Conservation (phyloP, 2,329 filamentous ascomycete species). For the Pseudogymnoascus sp. region DNA sequence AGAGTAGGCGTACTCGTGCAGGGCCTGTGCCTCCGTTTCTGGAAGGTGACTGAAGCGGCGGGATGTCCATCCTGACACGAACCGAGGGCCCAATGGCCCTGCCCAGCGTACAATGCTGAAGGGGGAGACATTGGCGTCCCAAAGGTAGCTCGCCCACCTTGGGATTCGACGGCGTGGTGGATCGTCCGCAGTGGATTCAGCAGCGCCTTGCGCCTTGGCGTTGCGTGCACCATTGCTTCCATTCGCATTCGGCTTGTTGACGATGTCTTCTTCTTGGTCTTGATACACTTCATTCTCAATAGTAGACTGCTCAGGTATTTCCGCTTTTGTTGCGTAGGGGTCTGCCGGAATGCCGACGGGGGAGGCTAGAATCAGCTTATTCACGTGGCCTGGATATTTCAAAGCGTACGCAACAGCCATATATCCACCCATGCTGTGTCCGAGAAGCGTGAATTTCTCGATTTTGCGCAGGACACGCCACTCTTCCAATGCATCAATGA, state of each 20-base stretch:
- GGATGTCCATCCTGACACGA: slow-evolving; percentile 92
- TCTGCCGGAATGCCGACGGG: slow-evolving; percentile 93
- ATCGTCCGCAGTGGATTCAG: slow-evolving; percentile 26
- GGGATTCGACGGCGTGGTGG: slow-evolving; percentile 50
- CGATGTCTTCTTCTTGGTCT: slow-evolving; percentile 49
- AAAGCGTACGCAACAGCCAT: slow-evolving; percentile 90
- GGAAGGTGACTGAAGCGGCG: slow-evolving; percentile 87
- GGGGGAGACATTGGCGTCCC: slow-evolving; percentile 94
- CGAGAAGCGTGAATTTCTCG: slow-evolving; percentile 85
- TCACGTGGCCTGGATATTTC: slow-evolving; percentile 88
- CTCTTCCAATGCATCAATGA: slow-evolving; percentile 90
- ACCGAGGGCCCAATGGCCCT: slow-evolving; percentile 79
- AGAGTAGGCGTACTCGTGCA: slow-evolving; percentile 91
- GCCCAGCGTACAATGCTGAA: slow-evolving; percentile 84
- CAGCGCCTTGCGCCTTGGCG: slow-evolving; percentile 28
- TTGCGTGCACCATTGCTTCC: slow-evolving; percentile 34
- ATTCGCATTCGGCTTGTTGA: slow-evolving; percentile 31
- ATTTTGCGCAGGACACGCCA: slow-evolving; percentile 86
- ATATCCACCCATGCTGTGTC: slow-evolving; percentile 90
- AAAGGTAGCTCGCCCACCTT: slow-evolving; percentile 84
- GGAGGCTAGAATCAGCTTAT: slow-evolving; percentile 92
- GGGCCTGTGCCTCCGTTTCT: slow-evolving; percentile 64
- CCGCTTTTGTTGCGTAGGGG: slow-evolving; percentile 74
- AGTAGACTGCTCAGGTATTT: slow-evolving; percentile 65
- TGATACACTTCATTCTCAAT: slow-evolving; percentile 71